Evolutionary conservation across 202 grass and related monocot genomes (phyloP).

Genomic region (Musa balbisiana): DNA sequence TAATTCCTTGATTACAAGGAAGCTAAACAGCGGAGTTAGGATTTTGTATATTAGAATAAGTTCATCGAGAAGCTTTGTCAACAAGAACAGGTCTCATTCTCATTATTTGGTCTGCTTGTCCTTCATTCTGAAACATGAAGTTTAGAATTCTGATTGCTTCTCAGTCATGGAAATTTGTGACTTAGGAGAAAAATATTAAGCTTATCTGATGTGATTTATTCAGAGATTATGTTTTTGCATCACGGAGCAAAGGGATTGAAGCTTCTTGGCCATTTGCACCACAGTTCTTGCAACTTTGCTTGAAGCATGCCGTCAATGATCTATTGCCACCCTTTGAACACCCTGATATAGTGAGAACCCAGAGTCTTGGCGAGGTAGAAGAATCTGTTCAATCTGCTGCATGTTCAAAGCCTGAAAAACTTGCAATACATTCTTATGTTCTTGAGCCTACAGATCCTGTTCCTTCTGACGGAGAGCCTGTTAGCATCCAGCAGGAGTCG

Average conservation of each 20-base stretch:
- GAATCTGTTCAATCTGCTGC: slow-evolving; percentile 19
- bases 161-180: not conserved
- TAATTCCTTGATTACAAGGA: not conserved
- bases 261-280: slow-evolving; percentile 73
- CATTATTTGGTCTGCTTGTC: not conserved
- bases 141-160: not conserved
- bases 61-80: not conserved
- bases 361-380: slow-evolving; percentile 20
- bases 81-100: not conserved
- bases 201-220: slow-evolving; percentile 15
- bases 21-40: not conserved
- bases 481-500: slow-evolving; percentile 37
- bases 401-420: slow-evolving; percentile 22
- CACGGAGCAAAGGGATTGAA: slow-evolving; percentile 69
- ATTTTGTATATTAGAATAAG: not conserved
- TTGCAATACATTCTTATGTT: slow-evolving; percentile 14
- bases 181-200: not conserved
- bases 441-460: slow-evolving; percentile 34
- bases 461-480: slow-evolving; percentile 26
- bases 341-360: slow-evolving; percentile 46
- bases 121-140: not conserved
- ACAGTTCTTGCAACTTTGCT: slow-evolving; percentile 56
- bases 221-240: slow-evolving; percentile 78
- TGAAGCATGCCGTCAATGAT: slow-evolving; percentile 56
- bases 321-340: slow-evolving; percentile 72